Conservation (phyloP, 352 stramenopile genomes). For the Phytopythium delawarense region DNA sequence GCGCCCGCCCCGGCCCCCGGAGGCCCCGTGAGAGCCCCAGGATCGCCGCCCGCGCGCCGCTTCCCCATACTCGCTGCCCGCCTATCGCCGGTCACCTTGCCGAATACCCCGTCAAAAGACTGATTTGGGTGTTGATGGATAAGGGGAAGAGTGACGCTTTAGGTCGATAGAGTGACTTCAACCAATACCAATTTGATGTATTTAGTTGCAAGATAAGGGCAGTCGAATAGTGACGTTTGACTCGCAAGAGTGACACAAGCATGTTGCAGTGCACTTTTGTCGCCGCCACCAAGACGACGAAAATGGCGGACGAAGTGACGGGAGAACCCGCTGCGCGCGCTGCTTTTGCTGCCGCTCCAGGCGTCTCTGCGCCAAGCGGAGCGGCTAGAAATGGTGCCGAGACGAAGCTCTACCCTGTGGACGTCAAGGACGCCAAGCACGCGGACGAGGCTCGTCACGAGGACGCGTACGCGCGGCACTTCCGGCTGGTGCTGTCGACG, state of each 20-base stretch:
- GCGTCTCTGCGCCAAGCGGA: neutral
- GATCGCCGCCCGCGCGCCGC: slow-evolving; percentile 6
- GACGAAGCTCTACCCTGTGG: neutral
- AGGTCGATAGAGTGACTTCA: neutral
- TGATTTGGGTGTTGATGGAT: neutral
- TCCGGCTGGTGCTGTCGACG: slow-evolving; percentile 46
- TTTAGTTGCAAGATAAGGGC: no score
- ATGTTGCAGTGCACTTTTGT: neutral
- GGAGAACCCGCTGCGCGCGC: neutral
- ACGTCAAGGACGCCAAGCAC: neutral
- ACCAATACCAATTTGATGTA: no score
- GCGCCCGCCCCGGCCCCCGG: neutral
- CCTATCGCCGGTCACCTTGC: neutral
- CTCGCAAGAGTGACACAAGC: neutral
- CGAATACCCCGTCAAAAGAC: slow-evolving; percentile 2
- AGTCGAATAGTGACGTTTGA: neutral
- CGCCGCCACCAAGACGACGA: neutral
- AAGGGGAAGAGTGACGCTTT: neutral
- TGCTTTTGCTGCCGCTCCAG: neutral
- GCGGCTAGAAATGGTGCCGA: neutral
- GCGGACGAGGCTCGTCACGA: slow-evolving; percentile 12
- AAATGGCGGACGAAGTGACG: neutral
- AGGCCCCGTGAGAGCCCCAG: neutral
- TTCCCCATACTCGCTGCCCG: slow-evolving; percentile 9
- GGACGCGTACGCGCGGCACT: slow-evolving; percentile 68